These are phyloP conservation scores for Choricystis sp. DNA, from an alignment of 139 green algal species.

Conservation along the genomic window DNA sequence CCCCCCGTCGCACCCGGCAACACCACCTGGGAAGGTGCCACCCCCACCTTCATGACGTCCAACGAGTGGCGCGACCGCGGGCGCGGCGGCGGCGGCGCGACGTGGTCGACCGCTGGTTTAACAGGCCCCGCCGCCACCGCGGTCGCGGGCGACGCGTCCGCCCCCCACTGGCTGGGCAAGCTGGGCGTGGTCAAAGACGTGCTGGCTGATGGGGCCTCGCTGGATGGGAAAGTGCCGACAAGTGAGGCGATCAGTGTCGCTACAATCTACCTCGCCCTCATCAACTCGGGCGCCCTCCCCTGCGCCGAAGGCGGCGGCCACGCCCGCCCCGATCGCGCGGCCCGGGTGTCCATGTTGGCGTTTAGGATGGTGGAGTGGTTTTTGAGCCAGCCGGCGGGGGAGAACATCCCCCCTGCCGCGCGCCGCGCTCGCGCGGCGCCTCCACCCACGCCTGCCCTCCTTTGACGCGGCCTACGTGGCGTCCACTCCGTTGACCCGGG, in stretches of 20 bases:
- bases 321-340: constrained; percentile 84
- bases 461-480: constrained; percentile 79
- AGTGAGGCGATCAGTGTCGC: constrained; percentile 26
- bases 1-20: constrained; percentile 3
- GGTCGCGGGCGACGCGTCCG: constrained; percentile 49
- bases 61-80: constrained; percentile 45
- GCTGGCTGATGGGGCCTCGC: constrained; percentile 47
- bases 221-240: constrained; percentile 31
- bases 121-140: constrained; percentile 26
- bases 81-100: constrained; percentile 28
- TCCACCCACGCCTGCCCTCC: constrained; percentile 66
- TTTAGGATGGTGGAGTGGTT: constrained; percentile 74
- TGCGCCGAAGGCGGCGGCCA: constrained; percentile 87
- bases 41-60: constrained; percentile 54
- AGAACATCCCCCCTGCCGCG: not conserved
- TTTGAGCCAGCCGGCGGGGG: constrained; percentile 23
- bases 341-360: constrained; percentile 56
- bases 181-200: constrained; percentile 49
- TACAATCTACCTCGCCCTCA: constrained; percentile 37
- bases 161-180: constrained; percentile 63
- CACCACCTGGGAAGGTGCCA: constrained; percentile 25
- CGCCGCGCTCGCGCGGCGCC: constrained; percentile 38
- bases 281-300: constrained; percentile 69
- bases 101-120: constrained; percentile 49
- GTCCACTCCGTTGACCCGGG: constrained; percentile 79